A percentile compares a stretch with the other conserved stretches of the same genome.
Conservation (phyloP, 2,329 filamentous ascomycete genomes). For the Colletotrichum tofieldiae region DNA sequence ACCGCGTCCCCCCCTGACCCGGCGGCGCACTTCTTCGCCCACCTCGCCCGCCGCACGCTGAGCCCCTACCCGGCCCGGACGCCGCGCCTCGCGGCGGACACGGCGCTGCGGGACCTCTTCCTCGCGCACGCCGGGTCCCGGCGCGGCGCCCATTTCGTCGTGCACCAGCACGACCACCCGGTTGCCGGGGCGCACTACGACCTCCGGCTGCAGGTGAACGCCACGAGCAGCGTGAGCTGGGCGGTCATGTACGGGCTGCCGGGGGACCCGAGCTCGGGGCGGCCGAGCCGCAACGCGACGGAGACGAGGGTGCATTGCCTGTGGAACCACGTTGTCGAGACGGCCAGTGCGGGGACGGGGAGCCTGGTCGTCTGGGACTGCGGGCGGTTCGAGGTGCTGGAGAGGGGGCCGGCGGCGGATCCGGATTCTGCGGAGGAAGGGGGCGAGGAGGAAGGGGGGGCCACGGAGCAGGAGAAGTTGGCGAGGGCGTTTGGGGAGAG, state of each 20-base stretch:
- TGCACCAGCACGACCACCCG: constrained; percentile 83
- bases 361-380: constrained; percentile 76
- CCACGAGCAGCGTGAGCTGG: constrained; percentile 76
- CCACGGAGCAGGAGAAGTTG: constrained; percentile 64
- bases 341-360: constrained; percentile 67
- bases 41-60: constrained; percentile 50
- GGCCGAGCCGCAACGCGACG: constrained; percentile 72
- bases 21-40: constrained; percentile 55
- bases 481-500: constrained; percentile 66
- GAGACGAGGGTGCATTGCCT: constrained; percentile 75
- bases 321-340: constrained; percentile 76
- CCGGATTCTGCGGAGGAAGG: constrained; percentile 47
- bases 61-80: constrained; percentile 43
- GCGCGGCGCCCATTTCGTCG: constrained; percentile 72
- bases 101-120: constrained; percentile 56
- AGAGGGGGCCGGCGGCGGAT: constrained; percentile 53
- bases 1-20: constrained; percentile 56
- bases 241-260: constrained; percentile 76
- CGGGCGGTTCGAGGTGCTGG: constrained; percentile 70
- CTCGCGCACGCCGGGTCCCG: constrained; percentile 49
- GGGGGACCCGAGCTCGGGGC: constrained; percentile 69
- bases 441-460: constrained; percentile 43
- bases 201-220: constrained; percentile 78
- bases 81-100: constrained; percentile 54
- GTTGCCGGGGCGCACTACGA: constrained; percentile 79